These are phyloP conservation scores for Xylaria sp. DNA, from an alignment of 2,329 filamentous ascomycete genomes.

Conservation along the genomic window DNA sequence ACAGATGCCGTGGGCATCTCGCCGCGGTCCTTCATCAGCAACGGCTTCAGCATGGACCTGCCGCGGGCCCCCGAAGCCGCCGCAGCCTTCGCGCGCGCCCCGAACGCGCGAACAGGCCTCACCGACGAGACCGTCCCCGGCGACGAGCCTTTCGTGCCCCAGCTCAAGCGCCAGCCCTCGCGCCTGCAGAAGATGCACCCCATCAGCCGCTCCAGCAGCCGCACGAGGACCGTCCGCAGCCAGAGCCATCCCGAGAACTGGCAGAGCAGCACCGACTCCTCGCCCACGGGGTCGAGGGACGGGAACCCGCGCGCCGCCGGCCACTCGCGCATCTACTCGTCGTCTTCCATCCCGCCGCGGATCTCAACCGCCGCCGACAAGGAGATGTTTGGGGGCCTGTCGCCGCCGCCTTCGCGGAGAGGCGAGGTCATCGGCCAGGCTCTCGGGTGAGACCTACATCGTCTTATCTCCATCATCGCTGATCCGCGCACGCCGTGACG, in stretches of 20 bases:
- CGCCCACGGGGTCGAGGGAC: conserved; percentile 49
- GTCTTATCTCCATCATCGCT: not conserved
- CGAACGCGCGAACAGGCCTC: conserved; percentile 70
- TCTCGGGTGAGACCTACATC: conserved; percentile 55
- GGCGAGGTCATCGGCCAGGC: conserved; percentile 62
- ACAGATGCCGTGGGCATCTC: conserved; percentile 46
- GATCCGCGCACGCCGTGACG: not conserved
- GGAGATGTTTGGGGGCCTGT: conserved; percentile 58
- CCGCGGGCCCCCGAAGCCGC: conserved; percentile 58
- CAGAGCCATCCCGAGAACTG: conserved; percentile 57
- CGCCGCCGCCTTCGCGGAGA: conserved; percentile 60
- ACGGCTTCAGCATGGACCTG: conserved; percentile 57
- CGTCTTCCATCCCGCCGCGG: conserved; percentile 56
- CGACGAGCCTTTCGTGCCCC: conserved; percentile 66
- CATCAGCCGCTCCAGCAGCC: conserved; percentile 41
- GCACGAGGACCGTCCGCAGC: conserved; percentile 59
- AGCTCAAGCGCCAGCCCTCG: conserved; percentile 63
- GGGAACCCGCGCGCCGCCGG: conserved; percentile 39
- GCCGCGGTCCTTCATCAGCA: conserved; percentile 49
- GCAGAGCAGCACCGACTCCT: conserved; percentile 51
- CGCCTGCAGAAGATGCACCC: conserved; percentile 63
- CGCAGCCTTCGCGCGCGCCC: conserved; percentile 67
- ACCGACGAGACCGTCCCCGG: conserved; percentile 71
- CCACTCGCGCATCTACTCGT: conserved; percentile 57
- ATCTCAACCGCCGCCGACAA: conserved; percentile 54